Percentiles rank a stretch among this genome's conserved stretches.
Evolutionary conservation across 2,329 filamentous ascomycete genomes (phyloP).

Genomic region (Calonectria henricotiae): DNA sequence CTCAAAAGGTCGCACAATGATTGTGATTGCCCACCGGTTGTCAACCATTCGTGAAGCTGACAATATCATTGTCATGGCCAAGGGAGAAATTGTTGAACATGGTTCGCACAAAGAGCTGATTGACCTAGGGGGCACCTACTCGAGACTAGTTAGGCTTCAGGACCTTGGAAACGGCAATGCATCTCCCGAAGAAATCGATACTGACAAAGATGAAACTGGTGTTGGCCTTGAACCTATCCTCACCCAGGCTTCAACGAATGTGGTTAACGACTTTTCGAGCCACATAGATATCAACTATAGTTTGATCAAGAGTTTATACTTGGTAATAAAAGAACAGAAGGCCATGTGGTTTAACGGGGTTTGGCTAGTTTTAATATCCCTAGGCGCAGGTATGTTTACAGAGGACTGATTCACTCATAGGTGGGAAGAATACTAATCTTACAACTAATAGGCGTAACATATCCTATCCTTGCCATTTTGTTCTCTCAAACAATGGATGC

Average conservation of each 20-base stretch:
- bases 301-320: conserved; percentile 52
- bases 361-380: conserved; percentile 46
- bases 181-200: conserved; percentile 38
- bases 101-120: conserved; percentile 76
- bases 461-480: conserved; percentile 61
- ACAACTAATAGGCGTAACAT: conserved; percentile 55
- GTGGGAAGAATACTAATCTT: conserved; percentile 6
- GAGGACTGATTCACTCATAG: not conserved
- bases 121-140: conserved; percentile 65
- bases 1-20: conserved; percentile 74
- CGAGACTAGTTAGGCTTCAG: conserved; percentile 65
- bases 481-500: conserved; percentile 61
- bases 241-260: conserved; percentile 49
- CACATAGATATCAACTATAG: conserved; percentile 45
- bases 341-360: conserved; percentile 49
- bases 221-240: conserved; percentile 50
- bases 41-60: conserved; percentile 75
- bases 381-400: conserved; percentile 51
- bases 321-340: conserved; percentile 55
- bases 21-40: conserved; percentile 76
- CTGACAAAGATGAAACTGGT: conserved; percentile 59
- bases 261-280: conserved; percentile 29
- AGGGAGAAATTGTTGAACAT: conserved; percentile 73
- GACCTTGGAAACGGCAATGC: conserved; percentile 54
- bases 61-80: conserved; percentile 76